Evolutionary conservation across 2,329 filamentous ascomycete species (phyloP), one percentile per base, ranked within the genome.

Genomic region (Rhynchosporium secalis): DNA sequence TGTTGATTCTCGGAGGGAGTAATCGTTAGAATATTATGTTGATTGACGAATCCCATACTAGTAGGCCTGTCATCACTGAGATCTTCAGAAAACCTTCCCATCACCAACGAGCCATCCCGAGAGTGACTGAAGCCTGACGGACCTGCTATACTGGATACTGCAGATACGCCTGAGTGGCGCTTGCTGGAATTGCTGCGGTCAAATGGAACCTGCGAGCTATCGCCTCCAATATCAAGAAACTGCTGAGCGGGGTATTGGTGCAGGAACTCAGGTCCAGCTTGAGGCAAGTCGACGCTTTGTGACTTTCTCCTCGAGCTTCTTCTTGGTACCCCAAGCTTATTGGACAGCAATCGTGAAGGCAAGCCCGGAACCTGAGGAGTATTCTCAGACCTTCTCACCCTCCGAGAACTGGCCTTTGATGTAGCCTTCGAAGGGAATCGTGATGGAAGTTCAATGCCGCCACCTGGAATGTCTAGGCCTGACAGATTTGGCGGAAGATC

Each of bases 271-370:
- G 61, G 28, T 8, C 51, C 57, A 1, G 62, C 52, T 20, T 56
- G 41, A 31, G 65, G 66, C 12, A 72, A 45, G 56, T 71, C 70
- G 12, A 68, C 63, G 40, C 62, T 71, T 55, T 72, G 69, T 4
- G 72, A 73, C 54, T 70, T 69, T 45, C 88, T 82, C 72, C 86
- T 86, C 0, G 90, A 92, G 72, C 88, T 92, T 76, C 88, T 91
- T 36, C 89, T 82, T 2, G 90, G 89, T 38, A 92, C 82, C 7
- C 82, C 78, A 0, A 70, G 71, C 51, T 64, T 69, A 33, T 58
- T 49, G 6, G 67, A 69, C 3, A 56, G 60, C 15, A 63, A 49
- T 49, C 67, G 62, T 26, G 47, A 20, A 3, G 67, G 64, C n/a
- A 70, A 29, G 4, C 41, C 55, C 1, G 86, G 86, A 3, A 80